Evolutionary conservation across 768 basidiomycete species (phyloP), one percentile per base, ranked within the genome.

Genomic region (Kondoa subrosea): DNA sequence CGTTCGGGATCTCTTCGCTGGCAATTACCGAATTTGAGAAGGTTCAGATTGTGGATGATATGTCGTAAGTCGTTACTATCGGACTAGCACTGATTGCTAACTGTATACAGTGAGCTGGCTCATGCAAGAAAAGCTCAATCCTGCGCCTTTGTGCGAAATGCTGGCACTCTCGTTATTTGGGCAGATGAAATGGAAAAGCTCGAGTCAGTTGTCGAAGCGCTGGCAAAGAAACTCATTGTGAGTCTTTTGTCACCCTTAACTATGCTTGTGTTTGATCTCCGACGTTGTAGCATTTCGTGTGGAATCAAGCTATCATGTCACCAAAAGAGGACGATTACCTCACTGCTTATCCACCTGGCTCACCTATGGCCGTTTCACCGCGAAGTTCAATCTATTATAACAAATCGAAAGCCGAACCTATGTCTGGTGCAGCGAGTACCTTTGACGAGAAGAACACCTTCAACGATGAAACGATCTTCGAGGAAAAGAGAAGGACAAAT

Each of bases 111-210:
- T 50, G 40, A 77, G 64, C 70, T 74, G 62, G 31, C 58, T 14
- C 15, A 57, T 57, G 62, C 76, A 12, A 72, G 77, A 34, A 75
- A 75, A 70, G 75, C 77, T 67, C 78, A 78, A 67, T 75, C 74
- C 27, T 77, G 77, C 17, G 76, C 76, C 34, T 78, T 78, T 65
- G 73, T 75, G 34, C 74, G 78, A 30, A 65, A 73, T 34, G 75
- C 77, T 61, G 64, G 69, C 4, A 75, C 73, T 30, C 71, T 78
- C 2, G 75, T 77, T 27, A 74, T 78, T 30, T 78, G 77, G 78
- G 74, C 75, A 30, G 76, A 78, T 71, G 74, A 75, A 27, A 76
- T 78, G 17, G 74, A 76, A 40, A 75, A 73, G 26, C 65, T 78
- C 61, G 74, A 77, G 33, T 70, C 71, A 21, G 73, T 74, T 1